Evolutionary conservation across 108 stramenopile genomes (phyloP), one percentile per base, ranked within the genome.

Genomic region (Epithemia pelagica): DNA sequence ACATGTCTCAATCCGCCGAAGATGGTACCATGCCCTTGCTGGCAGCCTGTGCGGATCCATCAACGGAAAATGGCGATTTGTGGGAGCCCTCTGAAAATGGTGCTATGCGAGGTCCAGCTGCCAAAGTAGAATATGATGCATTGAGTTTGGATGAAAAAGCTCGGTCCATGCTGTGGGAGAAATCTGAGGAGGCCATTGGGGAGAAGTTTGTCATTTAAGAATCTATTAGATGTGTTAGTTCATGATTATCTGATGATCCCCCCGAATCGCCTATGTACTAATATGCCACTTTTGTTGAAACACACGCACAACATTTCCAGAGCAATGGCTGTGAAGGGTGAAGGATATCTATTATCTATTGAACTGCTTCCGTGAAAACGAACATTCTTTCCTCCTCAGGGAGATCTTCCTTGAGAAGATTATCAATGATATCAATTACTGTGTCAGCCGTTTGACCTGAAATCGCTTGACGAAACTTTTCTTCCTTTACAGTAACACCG

Each of bases 351-450:
- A n/a, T n/a, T n/a, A n/a, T n/a, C n/a, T n/a, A n/a, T n/a, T n/a
- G n/a, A 52, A n/a, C 56, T 58, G 5, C 22, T 27, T 76, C 59
- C 23, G 76, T 74, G 52, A 88, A 68, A 28, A 78, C 73, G 67
- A 88, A 88, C 58, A 88, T 83, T 54, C 64, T 58, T 20, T 85
- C 71, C 5, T 66, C 69, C 56, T 66, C 78, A 1, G 74, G 58
- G n/a, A 74, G 32, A 32, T 84, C 71, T 33, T 84, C 79, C 27
- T 69, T 62, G 56, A 84, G 61, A 20, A 89, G 69, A 59, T 89
- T 87, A 67, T 81, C 74, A 26, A 89, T 73, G n/a, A 85, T 75
- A 51, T 87, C 84, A 77, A 89, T 85, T 21, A 89, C 75, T 20
- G 73, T 69, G 29, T 79, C 54, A 60, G 78, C 54, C 59, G 82